Evolutionary conservation across 768 basidiomycete genomes (phyloP).

Genomic region (Tylopilus balloui): DNA sequence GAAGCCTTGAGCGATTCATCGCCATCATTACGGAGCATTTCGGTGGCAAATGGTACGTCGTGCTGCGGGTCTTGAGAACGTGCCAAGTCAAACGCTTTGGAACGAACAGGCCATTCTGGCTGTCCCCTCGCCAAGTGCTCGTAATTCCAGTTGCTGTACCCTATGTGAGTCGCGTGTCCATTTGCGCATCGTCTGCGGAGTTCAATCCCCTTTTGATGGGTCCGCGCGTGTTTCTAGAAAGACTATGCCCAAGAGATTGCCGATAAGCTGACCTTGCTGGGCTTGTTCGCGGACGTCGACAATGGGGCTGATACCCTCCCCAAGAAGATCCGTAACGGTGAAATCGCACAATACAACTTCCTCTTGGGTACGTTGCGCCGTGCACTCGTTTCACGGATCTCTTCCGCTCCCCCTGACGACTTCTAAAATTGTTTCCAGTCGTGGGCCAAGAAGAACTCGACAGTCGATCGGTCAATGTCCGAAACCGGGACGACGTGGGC

Average conservation of each 20-base stretch:
- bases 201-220: constrained; percentile 2
- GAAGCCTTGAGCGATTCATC: constrained; percentile 91
- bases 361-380: constrained; percentile 70
- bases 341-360: constrained; percentile 97
- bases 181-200: background rate
- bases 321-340: constrained; percentile 97
- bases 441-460: constrained; percentile 93
- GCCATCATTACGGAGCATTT: constrained; percentile 97
- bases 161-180: constrained; percentile 54
- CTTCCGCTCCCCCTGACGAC: background rate
- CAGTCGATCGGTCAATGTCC: constrained; percentile 83
- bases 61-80: constrained; percentile 1
- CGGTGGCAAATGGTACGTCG: constrained; percentile 87
- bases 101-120: constrained; percentile 85
- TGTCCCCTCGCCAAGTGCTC: constrained; percentile 92
- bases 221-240: constrained; percentile 49
- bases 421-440: constrained; percentile 44
- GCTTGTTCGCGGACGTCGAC: constrained; percentile 89
- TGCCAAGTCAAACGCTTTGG: background rate
- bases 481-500: constrained; percentile 92
- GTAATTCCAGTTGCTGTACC: constrained; percentile 91
- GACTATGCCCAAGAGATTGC: constrained; percentile 85
- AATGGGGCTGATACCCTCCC: constrained; percentile 87
- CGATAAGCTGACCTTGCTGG: constrained; percentile 58
- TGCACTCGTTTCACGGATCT: background rate